A percentile compares a stretch with the other conserved stretches of the same genome.
phyloP scores from a whole-genome alignment of 1,139 yeast genomes.

The Saccharomyces hybrid region DNA sequence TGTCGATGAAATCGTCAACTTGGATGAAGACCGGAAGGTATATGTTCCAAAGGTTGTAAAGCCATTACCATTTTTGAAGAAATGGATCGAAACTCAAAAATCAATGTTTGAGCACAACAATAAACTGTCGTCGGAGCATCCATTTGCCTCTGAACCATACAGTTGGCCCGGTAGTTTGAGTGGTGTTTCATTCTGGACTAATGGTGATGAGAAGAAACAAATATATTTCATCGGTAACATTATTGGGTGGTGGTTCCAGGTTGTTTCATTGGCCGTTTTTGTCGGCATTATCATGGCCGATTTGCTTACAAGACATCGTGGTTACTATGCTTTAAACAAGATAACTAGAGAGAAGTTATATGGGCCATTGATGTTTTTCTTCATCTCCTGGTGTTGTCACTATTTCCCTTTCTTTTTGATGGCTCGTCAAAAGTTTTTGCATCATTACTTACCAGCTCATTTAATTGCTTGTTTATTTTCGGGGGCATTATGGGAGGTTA shows the following conservation, averaged over 20 bases:
- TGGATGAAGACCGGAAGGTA: conserved; percentile 54
- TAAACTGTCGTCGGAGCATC: conserved; percentile 79
- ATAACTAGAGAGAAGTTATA: conserved; percentile 67
- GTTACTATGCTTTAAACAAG: conserved; percentile 48
- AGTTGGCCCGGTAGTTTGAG: conserved; percentile 89
- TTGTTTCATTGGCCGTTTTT: conserved; percentile 57
- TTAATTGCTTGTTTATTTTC: conserved; percentile 76
- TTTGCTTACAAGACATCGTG: conserved; percentile 70
- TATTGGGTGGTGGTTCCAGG: conserved; percentile 88
- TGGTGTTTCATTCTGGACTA: conserved; percentile 97
- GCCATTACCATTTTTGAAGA: conserved; percentile 62
- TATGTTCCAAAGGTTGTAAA: conserved; percentile 51
- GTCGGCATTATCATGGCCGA: conserved; percentile 63
- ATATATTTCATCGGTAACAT: conserved; percentile 88
- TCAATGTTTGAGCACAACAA: conserved; percentile 92
- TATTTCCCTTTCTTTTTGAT: conserved; percentile 86
- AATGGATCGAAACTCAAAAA: conserved; percentile 84
- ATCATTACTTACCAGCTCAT: conserved; percentile 96
- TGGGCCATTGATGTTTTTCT: conserved; percentile 76
- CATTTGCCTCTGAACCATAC: conserved; percentile 90
- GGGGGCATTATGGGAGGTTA: conserved; percentile 75
- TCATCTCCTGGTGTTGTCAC: conserved; percentile 82
- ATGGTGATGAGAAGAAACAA: conserved; percentile 56
- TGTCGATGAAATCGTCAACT: conserved; percentile 62
- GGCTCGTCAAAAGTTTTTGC: conserved; percentile 90